Evolutionary conservation across 164 flowering plant genomes (phyloP), one percentile per base, ranked within the genome.

Genomic region (Stephania yunnanensis): DNA sequence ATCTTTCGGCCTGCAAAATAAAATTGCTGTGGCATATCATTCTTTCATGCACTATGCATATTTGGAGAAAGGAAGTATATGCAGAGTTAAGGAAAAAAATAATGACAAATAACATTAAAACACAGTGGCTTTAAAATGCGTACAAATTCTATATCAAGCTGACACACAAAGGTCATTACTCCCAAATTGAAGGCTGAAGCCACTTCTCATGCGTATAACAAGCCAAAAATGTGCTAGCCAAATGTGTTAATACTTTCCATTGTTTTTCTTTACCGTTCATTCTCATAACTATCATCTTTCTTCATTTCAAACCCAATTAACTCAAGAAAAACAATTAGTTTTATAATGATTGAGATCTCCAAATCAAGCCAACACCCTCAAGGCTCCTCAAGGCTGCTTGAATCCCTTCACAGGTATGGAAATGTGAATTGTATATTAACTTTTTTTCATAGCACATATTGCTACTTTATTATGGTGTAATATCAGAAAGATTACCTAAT

Each of bases 1-100:
- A 89, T 82, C 96, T 90, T 76, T 95, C 97, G 10, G 85, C 75
- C 98, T 94, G 88, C 83, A 85, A 7, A 78, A n/a, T 58, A 72
- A 29, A 36, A 46, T 46, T 5, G 50, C n/a, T 71, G 50, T 42
- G 12, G 17, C 17, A 55, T 2, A 4, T 11, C 63, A 55, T 15
- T 55, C 42, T 55, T 55, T 55, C 4, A 55, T 55, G 63, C 63
- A 55, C 19, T 2, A 36, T 36, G 42, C 42, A 36, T 4, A 12
- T 11, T 55, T 55, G 8, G 63, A 55, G n/a, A 10, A 55, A 55
- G 13, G 13, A 19, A 5, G 19, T 55, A 55, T 19, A 55, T 55
- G 20, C 63, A 55, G 17, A 1, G 1, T 55, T 10, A 2, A 55
- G 63, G 19, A 55, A 55, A 55, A 13, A 13, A 12, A 55, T 55